These are phyloP conservation scores for Sideroxylon spinosum DNA, from an alignment of 179 eudicot genomes.

Conservation along the genomic window DNA sequence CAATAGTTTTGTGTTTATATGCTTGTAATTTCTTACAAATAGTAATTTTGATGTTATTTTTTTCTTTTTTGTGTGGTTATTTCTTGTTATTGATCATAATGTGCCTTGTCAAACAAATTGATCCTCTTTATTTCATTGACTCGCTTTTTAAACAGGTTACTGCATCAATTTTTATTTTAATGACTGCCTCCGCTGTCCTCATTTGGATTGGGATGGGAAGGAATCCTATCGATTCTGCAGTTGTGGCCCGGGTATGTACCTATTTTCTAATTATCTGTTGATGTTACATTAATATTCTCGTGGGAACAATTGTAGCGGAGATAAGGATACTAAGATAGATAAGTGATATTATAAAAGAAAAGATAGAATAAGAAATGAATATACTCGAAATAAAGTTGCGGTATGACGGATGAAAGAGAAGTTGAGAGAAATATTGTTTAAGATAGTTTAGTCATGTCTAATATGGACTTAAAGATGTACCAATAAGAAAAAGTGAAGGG, in stretches of 20 bases:
- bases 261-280: slow-evolving; percentile 8
- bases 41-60: no score
- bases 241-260: slow-evolving; percentile 71
- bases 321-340: no score
- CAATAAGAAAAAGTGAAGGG: no score
- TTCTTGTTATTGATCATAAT: background rate
- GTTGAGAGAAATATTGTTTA: no score
- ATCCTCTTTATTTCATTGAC: slow-evolving; percentile 12
- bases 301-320: background rate
- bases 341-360: no score
- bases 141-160: slow-evolving; percentile 51
- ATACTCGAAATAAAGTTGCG: no score
- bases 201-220: slow-evolving; percentile 86
- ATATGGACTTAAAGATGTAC: no score
- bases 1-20: background rate
- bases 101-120: background rate
- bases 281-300: slow-evolving; percentile 1
- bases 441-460: no score
- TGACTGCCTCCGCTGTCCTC: slow-evolving; percentile 62
- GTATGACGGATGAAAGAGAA: no score
- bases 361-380: no score
- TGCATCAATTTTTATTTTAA: slow-evolving; percentile 45
- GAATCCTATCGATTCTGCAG: slow-evolving; percentile 64
- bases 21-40: background rate
- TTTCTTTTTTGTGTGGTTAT: background rate